phyloP scores from a whole-genome alignment of 495 filamentous ascomycete species.

The Echria macrotheca region DNA sequence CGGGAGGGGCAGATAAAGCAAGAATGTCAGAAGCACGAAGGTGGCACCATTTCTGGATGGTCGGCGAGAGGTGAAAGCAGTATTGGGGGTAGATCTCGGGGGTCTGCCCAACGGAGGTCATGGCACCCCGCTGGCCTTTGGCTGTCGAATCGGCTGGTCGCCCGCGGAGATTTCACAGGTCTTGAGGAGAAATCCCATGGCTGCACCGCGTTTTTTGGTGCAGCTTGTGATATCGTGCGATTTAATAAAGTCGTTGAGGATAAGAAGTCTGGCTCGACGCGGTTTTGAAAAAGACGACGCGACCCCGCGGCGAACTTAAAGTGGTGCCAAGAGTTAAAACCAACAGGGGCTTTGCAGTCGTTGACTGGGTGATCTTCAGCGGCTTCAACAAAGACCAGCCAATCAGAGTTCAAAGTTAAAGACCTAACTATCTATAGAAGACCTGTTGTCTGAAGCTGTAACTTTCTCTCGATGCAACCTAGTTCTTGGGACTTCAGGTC shows the following conservation, averaged over 20 bases:
- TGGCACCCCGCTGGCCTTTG: no score
- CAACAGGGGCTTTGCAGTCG: no score
- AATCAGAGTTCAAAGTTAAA: constrained; percentile 1
- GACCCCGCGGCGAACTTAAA: not conserved
- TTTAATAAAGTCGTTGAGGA: not conserved
- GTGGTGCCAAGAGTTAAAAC: constrained; percentile 6
- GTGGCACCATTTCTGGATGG: constrained; percentile 77
- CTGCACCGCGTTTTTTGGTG: not conserved
- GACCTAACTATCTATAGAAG: no score
- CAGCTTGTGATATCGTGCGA: not conserved
- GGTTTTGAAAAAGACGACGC: not conserved
- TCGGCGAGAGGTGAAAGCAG: constrained; percentile 79
- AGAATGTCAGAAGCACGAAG: constrained; percentile 66
- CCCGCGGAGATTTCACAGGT: not conserved
- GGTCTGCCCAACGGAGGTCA: constrained; percentile 37
- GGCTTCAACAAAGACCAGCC: not conserved
- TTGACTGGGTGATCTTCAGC: constrained; percentile 1
- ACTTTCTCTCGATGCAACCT: no score
- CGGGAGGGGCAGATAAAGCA: constrained; percentile 48
- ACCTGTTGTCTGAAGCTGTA: no score
- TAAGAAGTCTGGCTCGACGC: not conserved
- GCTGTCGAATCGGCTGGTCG: no score
- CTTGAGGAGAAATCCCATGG: not conserved
- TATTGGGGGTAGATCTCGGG: constrained; percentile 68
- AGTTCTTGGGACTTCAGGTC: no score